These are phyloP conservation scores for Alternaria sp. DNA, from an alignment of 2,329 filamentous ascomycete species.

Conservation along the genomic window DNA sequence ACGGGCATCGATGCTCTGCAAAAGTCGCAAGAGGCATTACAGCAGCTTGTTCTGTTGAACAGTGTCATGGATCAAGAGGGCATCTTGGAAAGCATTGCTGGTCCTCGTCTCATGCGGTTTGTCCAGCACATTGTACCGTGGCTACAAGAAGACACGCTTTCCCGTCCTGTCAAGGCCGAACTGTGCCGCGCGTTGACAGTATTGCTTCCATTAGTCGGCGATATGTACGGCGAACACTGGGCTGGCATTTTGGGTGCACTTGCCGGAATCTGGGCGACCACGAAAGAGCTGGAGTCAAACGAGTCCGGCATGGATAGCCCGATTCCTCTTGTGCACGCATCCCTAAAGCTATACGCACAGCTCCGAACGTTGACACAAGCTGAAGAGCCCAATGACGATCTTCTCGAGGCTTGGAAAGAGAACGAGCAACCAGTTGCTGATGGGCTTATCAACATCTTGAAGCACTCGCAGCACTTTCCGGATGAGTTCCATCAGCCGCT, in stretches of 20 bases:
- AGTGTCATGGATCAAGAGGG: slow-evolving; percentile 59
- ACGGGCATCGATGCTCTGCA: slow-evolving; percentile 60
- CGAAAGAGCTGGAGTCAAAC: slow-evolving; percentile 32
- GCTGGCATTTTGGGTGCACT: slow-evolving; percentile 54
- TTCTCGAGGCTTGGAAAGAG: slow-evolving; percentile 74
- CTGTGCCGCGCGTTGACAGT: slow-evolving; percentile 59
- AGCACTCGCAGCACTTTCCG: slow-evolving; percentile 57
- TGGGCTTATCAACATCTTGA: slow-evolving; percentile 69
- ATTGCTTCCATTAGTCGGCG: slow-evolving; percentile 75
- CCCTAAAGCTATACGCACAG: slow-evolving; percentile 71
- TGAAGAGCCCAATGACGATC: slow-evolving; percentile 82
- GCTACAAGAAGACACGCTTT: slow-evolving; percentile 62
- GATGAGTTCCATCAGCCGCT: slow-evolving; percentile 69
- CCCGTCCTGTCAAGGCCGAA: slow-evolving; percentile 62
- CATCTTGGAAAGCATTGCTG: slow-evolving; percentile 57
- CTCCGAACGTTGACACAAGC: slow-evolving; percentile 63
- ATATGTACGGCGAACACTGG: slow-evolving; percentile 92
- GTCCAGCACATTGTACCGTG: slow-evolving; percentile 79
- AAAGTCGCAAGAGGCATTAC: slow-evolving; percentile 53
- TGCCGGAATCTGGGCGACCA: slow-evolving; percentile 45
- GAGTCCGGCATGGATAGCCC: slow-evolving; percentile 37
- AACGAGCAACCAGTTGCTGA: slow-evolving; percentile 62
- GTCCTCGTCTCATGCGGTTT: slow-evolving; percentile 79
- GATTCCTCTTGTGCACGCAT: slow-evolving; percentile 70
- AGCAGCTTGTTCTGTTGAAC: slow-evolving; percentile 62